phyloP scores from a whole-genome alignment of 768 basidiomycete genomes.

The Cystoderma amianthinum region DNA sequence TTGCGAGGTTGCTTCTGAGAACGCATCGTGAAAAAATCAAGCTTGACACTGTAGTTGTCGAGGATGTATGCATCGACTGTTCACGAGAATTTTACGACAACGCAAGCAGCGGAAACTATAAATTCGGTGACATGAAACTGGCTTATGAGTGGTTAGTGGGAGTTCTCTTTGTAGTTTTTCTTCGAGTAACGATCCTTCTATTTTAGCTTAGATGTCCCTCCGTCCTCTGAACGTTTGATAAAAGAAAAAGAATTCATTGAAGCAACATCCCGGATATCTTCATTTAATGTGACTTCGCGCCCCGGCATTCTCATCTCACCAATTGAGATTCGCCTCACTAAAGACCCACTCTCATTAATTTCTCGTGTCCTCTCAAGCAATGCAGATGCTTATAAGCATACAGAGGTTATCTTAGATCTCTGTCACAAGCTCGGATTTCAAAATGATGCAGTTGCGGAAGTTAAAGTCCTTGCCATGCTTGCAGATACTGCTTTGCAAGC shows the following conservation, averaged over 20 bases:
- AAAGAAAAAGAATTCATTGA: conserved; percentile 92
- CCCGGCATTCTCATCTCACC: conserved; percentile 79
- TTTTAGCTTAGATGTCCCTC: conserved; percentile 69
- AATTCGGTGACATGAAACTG: conserved; percentile 91
- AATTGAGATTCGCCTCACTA: conserved; percentile 88
- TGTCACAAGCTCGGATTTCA: conserved; percentile 82
- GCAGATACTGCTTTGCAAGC: conserved; percentile 79
- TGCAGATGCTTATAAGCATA: conserved; percentile 83
- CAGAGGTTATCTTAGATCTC: conserved; percentile 87
- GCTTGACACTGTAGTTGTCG: conserved; percentile 45
- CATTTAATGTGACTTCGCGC: conserved; percentile 77
- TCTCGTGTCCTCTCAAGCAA: conserved; percentile 82
- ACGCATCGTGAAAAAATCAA: conserved; percentile 39
- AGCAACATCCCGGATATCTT: conserved; percentile 92
- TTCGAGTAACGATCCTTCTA: conserved; percentile 3
- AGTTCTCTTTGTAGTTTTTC: background rate
- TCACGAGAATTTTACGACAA: conserved; percentile 95
- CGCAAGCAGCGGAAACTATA: conserved; percentile 86
- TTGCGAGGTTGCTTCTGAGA: conserved; percentile 57
- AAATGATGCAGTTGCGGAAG: conserved; percentile 66
- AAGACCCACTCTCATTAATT: conserved; percentile 83
- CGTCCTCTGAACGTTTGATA: conserved; percentile 49
- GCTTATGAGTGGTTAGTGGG: conserved; percentile 85
- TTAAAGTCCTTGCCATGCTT: conserved; percentile 85
- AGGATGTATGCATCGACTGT: conserved; percentile 73